Base-by-base conservation (phyloP, 1,284 basidiomycete genomes). In the Xanthoconium separans region DNA sequence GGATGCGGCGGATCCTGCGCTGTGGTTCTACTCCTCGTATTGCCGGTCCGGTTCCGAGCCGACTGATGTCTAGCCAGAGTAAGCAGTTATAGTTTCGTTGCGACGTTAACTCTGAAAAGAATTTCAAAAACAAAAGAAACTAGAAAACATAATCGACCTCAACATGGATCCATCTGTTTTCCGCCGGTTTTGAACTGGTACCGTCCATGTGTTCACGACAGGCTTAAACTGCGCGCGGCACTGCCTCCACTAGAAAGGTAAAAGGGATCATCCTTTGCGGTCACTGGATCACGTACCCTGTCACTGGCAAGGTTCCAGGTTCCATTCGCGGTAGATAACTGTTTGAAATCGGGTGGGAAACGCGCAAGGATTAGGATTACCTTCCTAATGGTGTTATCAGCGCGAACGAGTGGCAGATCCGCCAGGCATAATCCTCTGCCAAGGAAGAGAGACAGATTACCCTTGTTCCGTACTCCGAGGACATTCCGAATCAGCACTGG, bases 381-480 rank as follows among this genome's bases (percentile, higher is more conserved):
- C 36, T 41, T 63, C 64, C 57, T 56, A 52, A 64, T 57, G 63
- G 59, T 54, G 54, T 62, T 66, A 66, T 53, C 47, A 36, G 37
- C 59, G 39, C 47, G 44, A 22, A 59, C 40, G 24, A 54, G 42
- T 47, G 48, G 45, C 54, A 55, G 55, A 53, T 62, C 46, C 46
- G 36, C 47, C 24, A 40, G 18, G 36, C 50, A 33, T 33, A 29
- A 53, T 48, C 36, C 36, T 39, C 47, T 55, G 45, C 39, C 15
- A 40, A 49, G 18, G 42, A 10, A 31, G 30, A 41, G 45, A 27
- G 47, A 48, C 36, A 40, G 29, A 51, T 43, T 24, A 24, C 40
- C 37, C 47, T 54, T 47, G 34, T 48, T 42, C 52, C 24, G 30
- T 39, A 46, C 44, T 60, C 61, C 63, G 63, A 62, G 63, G 63